Percentiles rank a stretch among this genome's conserved stretches.
These are phyloP conservation scores for Saturnispora kantuleensis DNA, from an alignment of 805 yeast genomes.

Conservation along the genomic window DNA sequence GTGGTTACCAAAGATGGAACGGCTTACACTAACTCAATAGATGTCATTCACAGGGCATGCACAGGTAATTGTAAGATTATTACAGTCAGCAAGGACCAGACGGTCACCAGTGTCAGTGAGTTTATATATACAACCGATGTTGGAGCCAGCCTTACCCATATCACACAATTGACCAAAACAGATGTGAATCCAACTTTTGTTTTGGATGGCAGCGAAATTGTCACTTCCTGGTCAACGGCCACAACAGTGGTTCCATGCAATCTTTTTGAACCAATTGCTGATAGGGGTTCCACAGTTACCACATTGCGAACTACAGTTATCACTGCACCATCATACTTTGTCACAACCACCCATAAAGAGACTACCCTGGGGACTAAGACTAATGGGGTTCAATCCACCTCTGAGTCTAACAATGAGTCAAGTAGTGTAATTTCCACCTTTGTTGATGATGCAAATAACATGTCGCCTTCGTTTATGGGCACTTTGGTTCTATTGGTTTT, in stretches of 20 bases:
- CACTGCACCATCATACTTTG: too few relatives aligned
- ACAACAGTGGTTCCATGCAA: constrained; percentile 1
- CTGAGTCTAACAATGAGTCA: too few relatives aligned
- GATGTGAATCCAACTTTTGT: background rate
- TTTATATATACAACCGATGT: background rate
- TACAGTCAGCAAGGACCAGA: background rate
- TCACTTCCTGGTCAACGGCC: background rate
- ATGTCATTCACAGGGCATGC: constrained; percentile 1
- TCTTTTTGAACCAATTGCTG: background rate
- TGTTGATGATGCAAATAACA: too few relatives aligned
- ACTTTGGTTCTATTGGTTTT: too few relatives aligned
- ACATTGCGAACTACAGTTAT: background rate
- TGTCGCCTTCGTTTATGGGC: too few relatives aligned
- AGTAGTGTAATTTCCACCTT: too few relatives aligned
- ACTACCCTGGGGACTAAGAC: too few relatives aligned
- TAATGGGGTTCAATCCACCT: too few relatives aligned
- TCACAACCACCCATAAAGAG: too few relatives aligned
- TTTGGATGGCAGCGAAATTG: background rate
- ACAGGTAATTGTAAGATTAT: background rate
- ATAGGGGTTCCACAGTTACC: background rate
- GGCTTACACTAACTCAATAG: background rate
- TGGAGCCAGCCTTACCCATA: background rate
- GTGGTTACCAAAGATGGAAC: background rate
- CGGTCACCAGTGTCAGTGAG: background rate
- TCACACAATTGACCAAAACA: background rate